phyloP scores from a whole-genome alignment of 768 basidiomycete genomes.

The Lentinula boryana region DNA sequence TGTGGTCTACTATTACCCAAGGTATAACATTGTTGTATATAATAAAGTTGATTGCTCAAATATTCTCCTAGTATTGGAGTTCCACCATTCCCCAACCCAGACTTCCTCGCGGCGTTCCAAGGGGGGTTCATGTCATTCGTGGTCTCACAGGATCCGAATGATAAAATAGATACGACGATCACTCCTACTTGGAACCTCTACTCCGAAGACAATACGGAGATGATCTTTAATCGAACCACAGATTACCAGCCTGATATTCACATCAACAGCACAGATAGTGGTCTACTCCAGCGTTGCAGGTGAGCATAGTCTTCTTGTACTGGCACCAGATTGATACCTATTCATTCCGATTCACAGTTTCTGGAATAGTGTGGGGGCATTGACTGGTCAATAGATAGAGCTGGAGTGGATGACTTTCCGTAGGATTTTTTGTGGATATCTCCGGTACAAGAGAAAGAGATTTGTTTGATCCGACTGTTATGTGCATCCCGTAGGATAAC shows the following conservation, averaged over 20 bases:
- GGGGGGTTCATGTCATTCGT: conserved; percentile 17
- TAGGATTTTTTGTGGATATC: too few species aligned
- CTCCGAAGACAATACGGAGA: conserved; percentile 15
- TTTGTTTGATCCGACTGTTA: too few species aligned
- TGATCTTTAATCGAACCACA: conserved; percentile 22
- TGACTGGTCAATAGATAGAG: conserved; percentile 2
- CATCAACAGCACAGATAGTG: conserved; percentile 11
- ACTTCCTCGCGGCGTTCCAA: conserved; percentile 17
- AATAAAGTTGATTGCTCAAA: neutral
- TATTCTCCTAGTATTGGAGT: neutral
- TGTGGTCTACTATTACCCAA: conserved; percentile 11
- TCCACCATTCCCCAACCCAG: conserved; percentile 14
- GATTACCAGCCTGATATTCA: conserved; percentile 11
- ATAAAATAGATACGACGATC: conserved; percentile 13
- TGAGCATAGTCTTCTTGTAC: conserved; percentile 4
- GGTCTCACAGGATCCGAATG: conserved; percentile 12
- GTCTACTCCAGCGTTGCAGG: conserved; percentile 17
- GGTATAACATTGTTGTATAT: neutral
- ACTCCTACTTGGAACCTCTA: conserved; percentile 15
- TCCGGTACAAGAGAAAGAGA: too few species aligned
- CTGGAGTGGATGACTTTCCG: neutral
- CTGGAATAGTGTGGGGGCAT: conserved; percentile 8
- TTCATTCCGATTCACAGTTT: neutral
- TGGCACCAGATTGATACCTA: too few species aligned
- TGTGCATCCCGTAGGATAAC: too few species aligned